Evolutionary conservation across 495 filamentous ascomycete genomes (phyloP), one percentile per base, ranked within the genome.

Genomic region (Talaromyces wortmannii): DNA sequence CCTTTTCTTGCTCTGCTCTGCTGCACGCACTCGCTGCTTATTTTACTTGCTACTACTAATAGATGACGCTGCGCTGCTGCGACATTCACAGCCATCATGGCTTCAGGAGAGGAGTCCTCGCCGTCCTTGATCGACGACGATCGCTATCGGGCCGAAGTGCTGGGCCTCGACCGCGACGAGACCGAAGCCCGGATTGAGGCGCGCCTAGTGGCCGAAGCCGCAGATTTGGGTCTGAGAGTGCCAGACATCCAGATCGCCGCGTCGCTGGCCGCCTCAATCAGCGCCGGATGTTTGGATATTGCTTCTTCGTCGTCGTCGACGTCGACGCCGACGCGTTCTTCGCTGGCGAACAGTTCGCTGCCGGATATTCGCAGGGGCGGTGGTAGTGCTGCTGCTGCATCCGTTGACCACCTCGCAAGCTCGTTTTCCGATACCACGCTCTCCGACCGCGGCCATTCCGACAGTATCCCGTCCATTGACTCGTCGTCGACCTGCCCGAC

Each of bases 401-500:
- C 53, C 6, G 42, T 56, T 32, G 55, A 56, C 31, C 32, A 40
- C 16, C 48, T 56, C n/a, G 48, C 33, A 7, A 18, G 46, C 8
- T 73, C 74, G 4, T 52, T 74, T 8, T 73, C 72, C 44, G 67
- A 73, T 13, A 65, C 70, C 32, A 70, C 70, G 44, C 32, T 75
- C 23, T 73, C 74, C 13, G 62, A 66, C 29, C 66, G 55, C 10
- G 57, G 51, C 30, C 67, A 71, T 49, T 56, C 66, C 12, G 65
- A 68, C 8, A 77, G 74, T 58, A 63, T 65, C 18, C 70, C 72
- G 31, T 77, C 74, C 29, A 64, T 74, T 47, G 68, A 69, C 23
- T 74, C 72, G 16, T 58, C 69, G 3, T 76, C 71, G 2, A 76
- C 71, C 10, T 65, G 70, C 3, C 74, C 72, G 1, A 74, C 74